A percentile compares a stretch with the other conserved stretches of the same genome.
phyloP scores from a whole-genome alignment of 345 rosid species.

The Gynandropsis gynandra region DNA sequence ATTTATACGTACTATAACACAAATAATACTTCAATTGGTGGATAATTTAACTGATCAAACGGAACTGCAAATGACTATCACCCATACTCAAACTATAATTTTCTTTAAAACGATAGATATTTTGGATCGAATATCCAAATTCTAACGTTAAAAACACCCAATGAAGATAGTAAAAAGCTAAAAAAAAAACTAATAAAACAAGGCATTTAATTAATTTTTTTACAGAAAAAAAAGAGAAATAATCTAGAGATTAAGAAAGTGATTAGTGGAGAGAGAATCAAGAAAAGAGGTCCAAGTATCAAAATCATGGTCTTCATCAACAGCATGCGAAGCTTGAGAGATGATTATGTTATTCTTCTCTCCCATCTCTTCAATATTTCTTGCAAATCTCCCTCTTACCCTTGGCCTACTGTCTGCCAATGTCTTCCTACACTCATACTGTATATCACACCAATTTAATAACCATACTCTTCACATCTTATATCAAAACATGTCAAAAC shows the following conservation, averaged over 20 bases:
- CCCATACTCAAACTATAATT: no score
- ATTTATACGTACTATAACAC: no score
- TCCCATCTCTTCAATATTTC: conserved; percentile 72
- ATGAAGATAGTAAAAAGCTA: conserved; percentile 12
- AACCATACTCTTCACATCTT: neutral
- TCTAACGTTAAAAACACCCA: no score
- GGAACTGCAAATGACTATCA: no score
- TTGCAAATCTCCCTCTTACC: conserved; percentile 84
- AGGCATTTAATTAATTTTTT: conserved; percentile 16
- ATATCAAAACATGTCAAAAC: no score
- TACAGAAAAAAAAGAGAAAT: neutral
- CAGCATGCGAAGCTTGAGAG: no score
- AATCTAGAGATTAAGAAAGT: conserved; percentile 25
- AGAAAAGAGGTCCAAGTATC: conserved; percentile 64
- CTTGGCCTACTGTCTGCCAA: conserved; percentile 95
- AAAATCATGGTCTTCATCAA: conserved; percentile 47
- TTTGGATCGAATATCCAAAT: no score
- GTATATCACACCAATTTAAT: neutral
- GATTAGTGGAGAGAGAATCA: conserved; percentile 49
- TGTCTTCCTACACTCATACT: conserved; percentile 95
- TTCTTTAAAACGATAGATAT: no score
- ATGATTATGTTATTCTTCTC: conserved; percentile 33
- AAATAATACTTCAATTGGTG: no score
- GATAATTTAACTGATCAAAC: no score
- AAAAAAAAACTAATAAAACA: conserved; percentile 20